Conservation (phyloP, 345 rosid species). For the Luvunga scandens region DNA sequence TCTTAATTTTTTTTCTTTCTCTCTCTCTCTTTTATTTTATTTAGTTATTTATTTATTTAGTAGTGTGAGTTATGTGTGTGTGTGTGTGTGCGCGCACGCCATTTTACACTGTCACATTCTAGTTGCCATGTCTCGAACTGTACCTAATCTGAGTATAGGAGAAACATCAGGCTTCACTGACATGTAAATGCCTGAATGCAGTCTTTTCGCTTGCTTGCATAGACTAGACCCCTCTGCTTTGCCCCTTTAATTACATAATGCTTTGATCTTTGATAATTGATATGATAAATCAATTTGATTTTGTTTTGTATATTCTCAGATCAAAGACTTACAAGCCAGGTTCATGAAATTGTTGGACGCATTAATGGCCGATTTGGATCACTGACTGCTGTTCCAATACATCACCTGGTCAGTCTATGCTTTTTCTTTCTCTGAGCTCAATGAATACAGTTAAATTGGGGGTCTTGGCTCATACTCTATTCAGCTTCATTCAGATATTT, state of each 20-base stretch:
- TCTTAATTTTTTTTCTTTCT: not conserved
- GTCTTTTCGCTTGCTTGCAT: not conserved
- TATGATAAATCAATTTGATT: conserved; percentile 1
- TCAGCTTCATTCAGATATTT: not conserved
- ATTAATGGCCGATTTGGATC: conserved; percentile 99
- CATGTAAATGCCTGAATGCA: not conserved
- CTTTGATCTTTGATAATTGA: not conserved
- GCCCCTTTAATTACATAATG: not conserved
- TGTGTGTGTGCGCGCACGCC: no score
- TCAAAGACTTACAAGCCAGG: conserved; percentile 99
- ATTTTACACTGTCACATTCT: not conserved
- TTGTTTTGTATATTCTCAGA: conserved; percentile 42
- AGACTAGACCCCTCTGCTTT: not conserved
- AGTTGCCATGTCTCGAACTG: not conserved
- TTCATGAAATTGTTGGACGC: conserved; percentile 99
- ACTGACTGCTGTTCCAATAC: conserved; percentile 89
- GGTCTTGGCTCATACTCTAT: not conserved
- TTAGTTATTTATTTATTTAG: no score
- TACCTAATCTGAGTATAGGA: not conserved
- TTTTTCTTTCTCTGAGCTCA: conserved; percentile 9
- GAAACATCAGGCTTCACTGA: not conserved
- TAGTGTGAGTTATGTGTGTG: no score
- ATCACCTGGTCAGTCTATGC: conserved; percentile 70
- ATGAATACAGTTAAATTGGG: conserved; percentile 15
- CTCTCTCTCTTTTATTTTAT: no score